Conservation (phyloP, 805 yeast genomes). For the Candida orba region DNA sequence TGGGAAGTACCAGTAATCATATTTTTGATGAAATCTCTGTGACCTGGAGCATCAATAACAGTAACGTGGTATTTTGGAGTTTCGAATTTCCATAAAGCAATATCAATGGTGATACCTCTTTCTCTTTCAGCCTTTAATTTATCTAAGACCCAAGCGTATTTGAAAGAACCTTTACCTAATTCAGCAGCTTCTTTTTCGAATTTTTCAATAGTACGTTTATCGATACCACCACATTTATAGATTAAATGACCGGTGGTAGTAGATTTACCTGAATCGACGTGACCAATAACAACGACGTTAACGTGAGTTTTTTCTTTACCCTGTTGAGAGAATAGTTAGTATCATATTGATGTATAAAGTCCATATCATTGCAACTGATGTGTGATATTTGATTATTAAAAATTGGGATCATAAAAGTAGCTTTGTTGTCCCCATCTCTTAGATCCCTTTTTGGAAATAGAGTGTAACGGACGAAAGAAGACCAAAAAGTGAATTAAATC, state of each 20-base stretch:
- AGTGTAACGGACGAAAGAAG: constrained; percentile 34
- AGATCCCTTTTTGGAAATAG: constrained; percentile 84
- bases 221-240: constrained; percentile 99
- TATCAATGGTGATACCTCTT: constrained; percentile 93
- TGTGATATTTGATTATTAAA: not conserved
- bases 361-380: not conserved
- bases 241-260: constrained; percentile 99
- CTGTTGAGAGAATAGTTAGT: not conserved
- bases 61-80: constrained; percentile 91
- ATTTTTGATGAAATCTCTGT: constrained; percentile 94
- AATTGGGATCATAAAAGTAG: not conserved
- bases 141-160: constrained; percentile 97
- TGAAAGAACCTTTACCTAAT: constrained; percentile 94
- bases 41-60: constrained; percentile 93
- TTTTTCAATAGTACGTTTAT: constrained; percentile 96
- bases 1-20: constrained; percentile 95
- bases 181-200: constrained; percentile 98
- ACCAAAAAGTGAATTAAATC: not conserved
- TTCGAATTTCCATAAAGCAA: constrained; percentile 85
- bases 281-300: constrained; percentile 99
- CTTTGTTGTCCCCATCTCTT: constrained; percentile 95
- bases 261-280: constrained; percentile 99
- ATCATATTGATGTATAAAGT: not conserved
- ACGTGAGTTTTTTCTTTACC: constrained; percentile 52
- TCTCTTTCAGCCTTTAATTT: constrained; percentile 95